Conservation (phyloP, 1,284 basidiomycete species). For the Sporisorium iseilematis-ciliati region DNA sequence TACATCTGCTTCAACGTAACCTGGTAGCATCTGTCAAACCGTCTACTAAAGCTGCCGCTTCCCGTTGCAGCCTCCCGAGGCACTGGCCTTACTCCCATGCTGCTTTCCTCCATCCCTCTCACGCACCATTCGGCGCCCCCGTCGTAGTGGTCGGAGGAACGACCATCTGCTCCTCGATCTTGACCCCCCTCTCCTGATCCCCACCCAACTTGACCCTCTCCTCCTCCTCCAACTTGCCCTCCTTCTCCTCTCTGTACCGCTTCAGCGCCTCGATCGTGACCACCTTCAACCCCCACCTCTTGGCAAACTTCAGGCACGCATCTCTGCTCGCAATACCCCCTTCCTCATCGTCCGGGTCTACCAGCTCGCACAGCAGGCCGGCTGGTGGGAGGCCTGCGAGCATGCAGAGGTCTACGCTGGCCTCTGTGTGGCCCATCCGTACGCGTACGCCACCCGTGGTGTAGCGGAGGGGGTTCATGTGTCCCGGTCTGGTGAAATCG, state of each 20-base stretch:
- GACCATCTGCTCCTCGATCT: constrained; percentile 45
- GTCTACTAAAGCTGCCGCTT: too few species aligned
- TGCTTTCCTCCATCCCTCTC: not conserved
- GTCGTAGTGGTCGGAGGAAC: constrained; percentile 21
- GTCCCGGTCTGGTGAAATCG: constrained; percentile 92
- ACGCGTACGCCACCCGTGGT: constrained; percentile 85
- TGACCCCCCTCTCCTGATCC: constrained; percentile 40
- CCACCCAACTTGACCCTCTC: constrained; percentile 11
- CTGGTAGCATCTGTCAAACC: too few species aligned
- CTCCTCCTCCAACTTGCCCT: constrained; percentile 36
- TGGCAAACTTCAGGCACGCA: constrained; percentile 92
- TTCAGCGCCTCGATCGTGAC: constrained; percentile 84
- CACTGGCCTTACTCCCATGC: not conserved
- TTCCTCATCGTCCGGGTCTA: constrained; percentile 85
- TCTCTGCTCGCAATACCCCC: constrained; percentile 97
- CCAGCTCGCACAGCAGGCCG: constrained; percentile 92
- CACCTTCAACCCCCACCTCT: constrained; percentile 89
- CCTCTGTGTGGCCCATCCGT: constrained; percentile 93
- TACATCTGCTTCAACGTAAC: too few species aligned
- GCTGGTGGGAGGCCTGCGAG: constrained; percentile 82
- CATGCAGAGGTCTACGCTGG: constrained; percentile 86
- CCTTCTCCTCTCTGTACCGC: constrained; percentile 67
- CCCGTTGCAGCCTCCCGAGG: too few species aligned
- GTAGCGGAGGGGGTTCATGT: constrained; percentile 92
- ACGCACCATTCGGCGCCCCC: constrained; percentile 2